phyloP scores from a whole-genome alignment of 2,329 filamentous ascomycete genomes.

The Pezicula rhizophila region DNA sequence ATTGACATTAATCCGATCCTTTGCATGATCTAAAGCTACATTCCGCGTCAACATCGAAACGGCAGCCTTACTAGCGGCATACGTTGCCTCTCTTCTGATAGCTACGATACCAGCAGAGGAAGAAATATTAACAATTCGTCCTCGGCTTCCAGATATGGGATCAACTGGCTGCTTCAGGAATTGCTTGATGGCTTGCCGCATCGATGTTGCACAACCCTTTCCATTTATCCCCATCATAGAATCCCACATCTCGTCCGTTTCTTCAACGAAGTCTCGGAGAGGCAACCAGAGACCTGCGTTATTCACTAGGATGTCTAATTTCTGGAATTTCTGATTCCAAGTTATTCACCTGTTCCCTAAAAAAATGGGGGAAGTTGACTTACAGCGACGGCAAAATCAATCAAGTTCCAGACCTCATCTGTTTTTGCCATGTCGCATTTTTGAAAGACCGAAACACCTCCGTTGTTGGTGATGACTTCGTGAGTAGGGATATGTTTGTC shows the following conservation, averaged over 20 bases:
- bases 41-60: slow-evolving; percentile 13
- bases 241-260: not conserved
- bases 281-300: not conserved
- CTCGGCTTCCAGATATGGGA: slow-evolving; percentile 6
- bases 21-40: not conserved
- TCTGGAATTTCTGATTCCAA: not conserved
- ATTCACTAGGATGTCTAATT: not conserved
- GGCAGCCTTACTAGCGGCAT: slow-evolving; percentile 20
- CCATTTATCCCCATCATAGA: not conserved
- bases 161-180: not conserved
- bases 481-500: not conserved
- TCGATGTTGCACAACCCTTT: not conserved
- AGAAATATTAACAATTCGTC: slow-evolving; percentile 20
- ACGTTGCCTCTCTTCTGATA: not conserved
- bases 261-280: not conserved
- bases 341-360: not conserved
- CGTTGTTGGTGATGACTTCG: not conserved
- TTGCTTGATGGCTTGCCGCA: not conserved
- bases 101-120: slow-evolving; percentile 15
- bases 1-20: not conserved
- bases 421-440: not conserved
- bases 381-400: not conserved
- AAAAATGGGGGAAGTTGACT: not conserved
- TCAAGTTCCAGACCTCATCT: not conserved
- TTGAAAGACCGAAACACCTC: not conserved